Evolutionary conservation across 805 yeast species (phyloP).

Genomic region (Vanderwaltozyma tropicalis): DNA sequence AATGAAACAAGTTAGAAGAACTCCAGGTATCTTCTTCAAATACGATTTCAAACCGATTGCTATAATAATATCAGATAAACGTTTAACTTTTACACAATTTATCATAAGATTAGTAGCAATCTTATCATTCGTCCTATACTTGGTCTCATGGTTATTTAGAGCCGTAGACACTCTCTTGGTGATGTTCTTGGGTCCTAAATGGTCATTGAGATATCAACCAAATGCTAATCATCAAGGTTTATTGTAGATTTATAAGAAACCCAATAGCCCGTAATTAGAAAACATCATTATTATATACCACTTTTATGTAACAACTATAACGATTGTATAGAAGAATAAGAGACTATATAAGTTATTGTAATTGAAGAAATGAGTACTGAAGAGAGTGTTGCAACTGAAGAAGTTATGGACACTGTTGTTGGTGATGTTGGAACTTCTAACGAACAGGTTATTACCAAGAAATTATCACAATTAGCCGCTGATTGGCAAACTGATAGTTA

Average conservation of each 20-base stretch:
- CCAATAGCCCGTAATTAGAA: neutral
- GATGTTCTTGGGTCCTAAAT: slow-evolving; percentile 49
- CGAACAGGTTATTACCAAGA: too few species aligned
- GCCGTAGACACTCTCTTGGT: slow-evolving; percentile 44
- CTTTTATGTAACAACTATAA: too few species aligned
- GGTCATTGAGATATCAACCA: slow-evolving; percentile 28
- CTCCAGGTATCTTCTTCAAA: slow-evolving; percentile 74
- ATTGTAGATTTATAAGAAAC: neutral
- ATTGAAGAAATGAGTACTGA: too few species aligned
- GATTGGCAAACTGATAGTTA: slow-evolving; percentile 17
- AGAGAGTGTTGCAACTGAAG: neutral
- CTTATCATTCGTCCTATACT: slow-evolving; percentile 67
- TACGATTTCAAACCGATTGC: slow-evolving; percentile 86
- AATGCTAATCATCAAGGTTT: slow-evolving; percentile 2
- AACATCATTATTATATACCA: too few species aligned
- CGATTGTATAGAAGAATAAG: too few species aligned
- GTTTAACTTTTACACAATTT: slow-evolving; percentile 72
- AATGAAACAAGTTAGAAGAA: slow-evolving; percentile 11
- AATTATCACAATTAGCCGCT: slow-evolving; percentile 12
- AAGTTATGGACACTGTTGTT: neutral
- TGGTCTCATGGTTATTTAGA: slow-evolving; percentile 56
- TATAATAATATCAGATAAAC: slow-evolving; percentile 53
- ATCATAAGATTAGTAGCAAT: slow-evolving; percentile 70
- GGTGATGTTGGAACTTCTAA: too few species aligned
- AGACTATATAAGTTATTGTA: too few species aligned